phyloP scores from a whole-genome alignment of 139 green algal species.

The Picochlorum sp. region DNA sequence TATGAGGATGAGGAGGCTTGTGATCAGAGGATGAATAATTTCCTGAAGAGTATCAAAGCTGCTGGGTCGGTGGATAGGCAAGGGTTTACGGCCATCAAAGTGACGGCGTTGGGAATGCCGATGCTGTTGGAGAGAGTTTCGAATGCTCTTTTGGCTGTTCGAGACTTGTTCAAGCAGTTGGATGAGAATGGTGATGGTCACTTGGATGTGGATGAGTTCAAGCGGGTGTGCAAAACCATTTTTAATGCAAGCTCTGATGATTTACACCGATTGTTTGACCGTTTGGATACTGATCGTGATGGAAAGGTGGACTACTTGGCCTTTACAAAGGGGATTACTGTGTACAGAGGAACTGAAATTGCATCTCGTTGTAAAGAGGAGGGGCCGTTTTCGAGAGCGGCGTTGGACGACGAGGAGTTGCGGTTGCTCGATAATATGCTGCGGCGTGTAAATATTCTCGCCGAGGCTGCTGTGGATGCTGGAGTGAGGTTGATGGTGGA shows the following conservation, averaged over 20 bases:
- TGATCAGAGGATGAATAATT: conserved; percentile 54
- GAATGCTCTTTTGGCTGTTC: conserved; percentile 39
- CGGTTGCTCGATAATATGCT: conserved; percentile 58
- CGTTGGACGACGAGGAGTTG: conserved; percentile 53
- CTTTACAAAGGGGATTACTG: conserved; percentile 6
- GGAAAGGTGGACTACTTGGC: conserved; percentile 14
- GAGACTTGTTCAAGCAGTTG: conserved; percentile 54
- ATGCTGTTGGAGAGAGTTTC: conserved; percentile 64
- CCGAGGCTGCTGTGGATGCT: conserved; percentile 22
- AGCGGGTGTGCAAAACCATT: conserved; percentile 29
- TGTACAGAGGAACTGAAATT: conserved; percentile 27
- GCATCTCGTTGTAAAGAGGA: conserved; percentile 35
- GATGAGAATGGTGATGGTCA: conserved; percentile 52
- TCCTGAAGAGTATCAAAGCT: conserved; percentile 57
- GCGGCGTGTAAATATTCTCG: conserved; percentile 44
- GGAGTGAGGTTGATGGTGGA: conserved; percentile 76
- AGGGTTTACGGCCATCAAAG: conserved; percentile 78
- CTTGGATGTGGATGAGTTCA: conserved; percentile 40
- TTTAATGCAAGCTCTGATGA: conserved; percentile 24
- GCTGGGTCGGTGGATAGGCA: conserved; percentile 36
- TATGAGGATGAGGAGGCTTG: conserved; percentile 59
- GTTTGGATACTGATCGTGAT: conserved; percentile 28
- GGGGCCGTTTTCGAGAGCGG: conserved; percentile 34
- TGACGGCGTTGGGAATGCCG: conserved; percentile 78
- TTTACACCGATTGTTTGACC: conserved; percentile 27